Evolutionary conservation across 306 rosid genomes (phyloP).

Genomic region (Vigna hirtella): DNA sequence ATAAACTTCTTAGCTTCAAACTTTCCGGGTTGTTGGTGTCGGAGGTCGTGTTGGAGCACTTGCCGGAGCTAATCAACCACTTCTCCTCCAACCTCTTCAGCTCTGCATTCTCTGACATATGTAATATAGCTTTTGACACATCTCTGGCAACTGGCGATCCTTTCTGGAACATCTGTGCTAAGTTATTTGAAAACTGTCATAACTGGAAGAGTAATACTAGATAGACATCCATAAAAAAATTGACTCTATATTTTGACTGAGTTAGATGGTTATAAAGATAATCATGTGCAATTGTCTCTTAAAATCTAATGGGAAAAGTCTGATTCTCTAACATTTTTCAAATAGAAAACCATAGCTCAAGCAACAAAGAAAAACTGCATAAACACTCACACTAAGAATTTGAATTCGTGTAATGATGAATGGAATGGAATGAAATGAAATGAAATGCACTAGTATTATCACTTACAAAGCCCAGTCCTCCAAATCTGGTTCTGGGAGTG

Average conservation of each 20-base stretch:
- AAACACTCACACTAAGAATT: too few species aligned
- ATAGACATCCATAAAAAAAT: neutral
- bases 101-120: slow-evolving; percentile 51
- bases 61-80: slow-evolving; percentile 47
- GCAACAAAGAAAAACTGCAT: too few species aligned
- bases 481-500: slow-evolving; percentile 57
- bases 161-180: slow-evolving; percentile 71
- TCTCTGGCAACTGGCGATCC: slow-evolving; percentile 78
- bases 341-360: too few species aligned
- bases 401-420: too few species aligned
- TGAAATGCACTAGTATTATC: neutral
- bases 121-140: slow-evolving; percentile 60
- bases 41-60: slow-evolving; percentile 46
- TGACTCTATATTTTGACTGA: too few species aligned
- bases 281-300: too few species aligned
- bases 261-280: too few species aligned
- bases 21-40: slow-evolving; percentile 14
- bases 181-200: slow-evolving; percentile 8
- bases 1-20: slow-evolving; percentile 58
- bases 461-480: slow-evolving; percentile 84
- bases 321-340: too few species aligned
- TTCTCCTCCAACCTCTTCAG: slow-evolving; percentile 48
- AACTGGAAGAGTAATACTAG: neutral
- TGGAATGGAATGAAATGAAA: too few species aligned
- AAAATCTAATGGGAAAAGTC: too few species aligned